These are phyloP conservation scores for Prunella vulgaris DNA, from an alignment of 257 asterid species.

Conservation along the genomic window DNA sequence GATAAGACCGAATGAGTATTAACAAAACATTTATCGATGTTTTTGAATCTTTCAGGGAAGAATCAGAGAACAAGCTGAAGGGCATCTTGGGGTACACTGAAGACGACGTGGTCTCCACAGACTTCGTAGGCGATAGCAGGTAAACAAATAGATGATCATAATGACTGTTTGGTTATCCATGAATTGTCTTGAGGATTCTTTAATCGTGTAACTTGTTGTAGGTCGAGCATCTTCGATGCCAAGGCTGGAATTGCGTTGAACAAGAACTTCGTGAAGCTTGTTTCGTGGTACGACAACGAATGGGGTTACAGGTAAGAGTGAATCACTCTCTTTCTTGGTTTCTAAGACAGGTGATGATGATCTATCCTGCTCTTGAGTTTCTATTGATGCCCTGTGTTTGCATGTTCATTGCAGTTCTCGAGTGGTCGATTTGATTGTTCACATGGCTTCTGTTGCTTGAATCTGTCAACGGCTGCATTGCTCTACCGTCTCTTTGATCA, in stretches of 20 bases:
- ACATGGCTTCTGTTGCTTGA: slow-evolving; percentile 48
- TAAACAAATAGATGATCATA: slow-evolving; percentile 2
- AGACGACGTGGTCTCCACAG: slow-evolving; percentile 71
- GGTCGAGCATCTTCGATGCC: slow-evolving; percentile 66
- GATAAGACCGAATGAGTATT: background rate
- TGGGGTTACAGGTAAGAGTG: slow-evolving; percentile 60
- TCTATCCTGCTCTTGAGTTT: background rate
- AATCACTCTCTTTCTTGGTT: background rate
- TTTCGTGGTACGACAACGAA: slow-evolving; percentile 69
- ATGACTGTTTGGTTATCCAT: background rate
- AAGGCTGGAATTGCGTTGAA: slow-evolving; percentile 63
- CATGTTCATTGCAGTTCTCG: slow-evolving; percentile 38
- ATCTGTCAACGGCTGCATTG: background rate
- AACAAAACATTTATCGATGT: background rate
- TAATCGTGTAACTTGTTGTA: slow-evolving; percentile 4
- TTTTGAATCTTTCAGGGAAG: slow-evolving; percentile 35
- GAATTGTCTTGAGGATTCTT: background rate
- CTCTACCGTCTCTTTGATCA: background rate
- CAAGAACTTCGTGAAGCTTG: slow-evolving; percentile 54
- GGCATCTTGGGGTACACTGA: slow-evolving; percentile 81
- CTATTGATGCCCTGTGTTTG: background rate
- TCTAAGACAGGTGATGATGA: background rate
- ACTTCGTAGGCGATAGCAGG: slow-evolving; percentile 73
- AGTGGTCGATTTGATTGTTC: slow-evolving; percentile 51
- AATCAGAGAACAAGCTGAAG: slow-evolving; percentile 62